These are phyloP conservation scores for Phaeosphaeriaceae sp. DNA, from an alignment of 2,329 filamentous ascomycete species.

Conservation along the genomic window DNA sequence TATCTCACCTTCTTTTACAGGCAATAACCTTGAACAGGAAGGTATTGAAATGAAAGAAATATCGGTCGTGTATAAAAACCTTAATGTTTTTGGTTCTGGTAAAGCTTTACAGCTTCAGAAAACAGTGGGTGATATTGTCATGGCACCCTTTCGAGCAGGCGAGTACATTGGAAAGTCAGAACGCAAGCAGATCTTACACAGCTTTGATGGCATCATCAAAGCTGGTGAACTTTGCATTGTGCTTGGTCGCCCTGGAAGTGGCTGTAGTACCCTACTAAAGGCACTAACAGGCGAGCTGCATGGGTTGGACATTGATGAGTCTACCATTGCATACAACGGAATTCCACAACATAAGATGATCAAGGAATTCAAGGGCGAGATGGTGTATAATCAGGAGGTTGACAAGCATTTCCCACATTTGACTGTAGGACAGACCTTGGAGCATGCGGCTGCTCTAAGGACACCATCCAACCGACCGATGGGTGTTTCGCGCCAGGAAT, in stretches of 20 bases:
- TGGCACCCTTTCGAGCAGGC: slow-evolving; percentile 63
- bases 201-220: slow-evolving; percentile 61
- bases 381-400: slow-evolving; percentile 55
- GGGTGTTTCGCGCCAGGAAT: slow-evolving; percentile 51
- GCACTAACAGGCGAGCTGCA: slow-evolving; percentile 66
- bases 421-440: slow-evolving; percentile 63
- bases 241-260: slow-evolving; percentile 59
- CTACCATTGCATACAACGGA: slow-evolving; percentile 68
- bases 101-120: slow-evolving; percentile 71
- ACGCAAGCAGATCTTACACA: slow-evolving; percentile 62
- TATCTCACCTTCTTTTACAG: not conserved
- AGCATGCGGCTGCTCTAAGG: slow-evolving; percentile 61
- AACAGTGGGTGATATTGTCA: slow-evolving; percentile 66
- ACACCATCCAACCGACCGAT: slow-evolving; percentile 53
- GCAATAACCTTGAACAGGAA: slow-evolving; percentile 61
- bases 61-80: slow-evolving; percentile 68
- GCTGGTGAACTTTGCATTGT: slow-evolving; percentile 58
- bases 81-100: slow-evolving; percentile 71
- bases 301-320: slow-evolving; percentile 61
- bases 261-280: slow-evolving; percentile 70
- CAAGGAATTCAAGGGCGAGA: slow-evolving; percentile 56
- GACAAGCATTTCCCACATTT: slow-evolving; percentile 64
- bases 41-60: slow-evolving; percentile 61
- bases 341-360: slow-evolving; percentile 51
- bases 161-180: slow-evolving; percentile 57